A percentile compares a stretch with the other conserved stretches of the same genome.
Evolutionary conservation across 2,329 filamentous ascomycete genomes (phyloP).

Genomic region (Hypomyces rosellus): DNA sequence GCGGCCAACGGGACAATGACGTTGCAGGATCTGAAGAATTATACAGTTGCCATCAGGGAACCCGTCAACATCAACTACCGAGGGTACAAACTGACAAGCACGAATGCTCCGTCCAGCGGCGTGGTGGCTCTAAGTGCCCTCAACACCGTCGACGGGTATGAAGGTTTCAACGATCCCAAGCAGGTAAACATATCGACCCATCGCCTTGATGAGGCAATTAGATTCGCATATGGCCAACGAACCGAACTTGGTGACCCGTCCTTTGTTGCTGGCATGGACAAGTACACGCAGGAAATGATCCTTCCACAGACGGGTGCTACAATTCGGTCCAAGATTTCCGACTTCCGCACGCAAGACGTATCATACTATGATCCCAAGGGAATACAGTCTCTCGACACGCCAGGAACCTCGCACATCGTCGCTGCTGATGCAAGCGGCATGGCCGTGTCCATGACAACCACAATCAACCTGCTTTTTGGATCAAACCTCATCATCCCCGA

Average conservation of each 20-base stretch:
- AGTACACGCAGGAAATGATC: constrained; percentile 58
- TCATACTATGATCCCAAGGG: constrained; percentile 40
- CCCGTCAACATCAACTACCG: constrained; percentile 58
- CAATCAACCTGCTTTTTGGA: constrained; percentile 75
- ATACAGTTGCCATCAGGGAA: constrained; percentile 58
- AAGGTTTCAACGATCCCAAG: constrained; percentile 51
- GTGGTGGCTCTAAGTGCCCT: constrained; percentile 64
- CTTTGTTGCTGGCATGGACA: constrained; percentile 56
- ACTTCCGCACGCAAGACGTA: constrained; percentile 31
- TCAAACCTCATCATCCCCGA: constrained; percentile 71
- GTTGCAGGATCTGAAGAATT: constrained; percentile 63
- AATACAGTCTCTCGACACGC: constrained; percentile 49
- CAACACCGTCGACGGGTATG: constrained; percentile 69
- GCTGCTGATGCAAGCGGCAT: constrained; percentile 64
- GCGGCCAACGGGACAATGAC: constrained; percentile 70
- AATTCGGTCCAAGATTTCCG: constrained; percentile 40
- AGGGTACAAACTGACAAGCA: constrained; percentile 61
- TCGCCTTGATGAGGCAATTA: constrained; percentile 73
- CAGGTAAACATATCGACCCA: constrained; percentile 61
- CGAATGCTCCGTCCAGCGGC: constrained; percentile 68
- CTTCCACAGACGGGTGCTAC: constrained; percentile 53
- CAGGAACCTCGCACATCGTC: constrained; percentile 62
- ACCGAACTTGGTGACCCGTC: constrained; percentile 68
- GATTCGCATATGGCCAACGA: constrained; percentile 73
- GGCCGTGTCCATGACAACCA: constrained; percentile 71